Percentiles rank a stretch among this genome's conserved stretches.
Conservation (phyloP, 306 rosid species). For the Pyrus betulifolia region DNA sequence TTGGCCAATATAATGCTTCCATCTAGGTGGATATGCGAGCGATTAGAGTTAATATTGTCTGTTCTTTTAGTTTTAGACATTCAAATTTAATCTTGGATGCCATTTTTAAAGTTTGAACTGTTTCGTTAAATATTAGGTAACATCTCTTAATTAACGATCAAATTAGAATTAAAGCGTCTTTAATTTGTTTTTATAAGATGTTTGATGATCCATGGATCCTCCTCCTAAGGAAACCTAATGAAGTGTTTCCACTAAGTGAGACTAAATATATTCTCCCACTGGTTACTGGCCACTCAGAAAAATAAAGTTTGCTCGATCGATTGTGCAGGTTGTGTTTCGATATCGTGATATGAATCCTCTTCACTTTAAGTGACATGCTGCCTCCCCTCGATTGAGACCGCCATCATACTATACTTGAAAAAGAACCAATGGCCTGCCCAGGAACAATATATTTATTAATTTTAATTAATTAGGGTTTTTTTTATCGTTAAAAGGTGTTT, state of each 20-base stretch:
- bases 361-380: slow-evolving; percentile 59
- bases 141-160: not conserved
- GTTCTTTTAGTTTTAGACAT: not conserved
- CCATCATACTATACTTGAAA: slow-evolving; percentile 40
- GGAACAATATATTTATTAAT: slow-evolving; percentile 18
- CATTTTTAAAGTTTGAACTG: not conserved
- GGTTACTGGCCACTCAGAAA: slow-evolving; percentile 18
- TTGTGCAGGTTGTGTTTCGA: not conserved
- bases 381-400: slow-evolving; percentile 48
- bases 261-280: slow-evolving; percentile 10
- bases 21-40: too few relatives aligned
- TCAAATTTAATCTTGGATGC: not conserved
- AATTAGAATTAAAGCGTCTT: not conserved
- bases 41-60: too few relatives aligned
- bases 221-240: slow-evolving; percentile 17
- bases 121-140: not conserved
- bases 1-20: not conserved
- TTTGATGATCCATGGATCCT: not conserved
- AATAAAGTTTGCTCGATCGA: not conserved
- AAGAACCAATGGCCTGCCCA: slow-evolving; percentile 1
- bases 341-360: slow-evolving; percentile 9
- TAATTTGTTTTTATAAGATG: not conserved
- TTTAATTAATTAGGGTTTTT: not conserved
- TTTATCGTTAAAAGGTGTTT: not conserved
- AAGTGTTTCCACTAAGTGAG: slow-evolving; percentile 34